Conservation (phyloP, 2,329 filamentous ascomycete species). For the Fusarium sp. region DNA sequence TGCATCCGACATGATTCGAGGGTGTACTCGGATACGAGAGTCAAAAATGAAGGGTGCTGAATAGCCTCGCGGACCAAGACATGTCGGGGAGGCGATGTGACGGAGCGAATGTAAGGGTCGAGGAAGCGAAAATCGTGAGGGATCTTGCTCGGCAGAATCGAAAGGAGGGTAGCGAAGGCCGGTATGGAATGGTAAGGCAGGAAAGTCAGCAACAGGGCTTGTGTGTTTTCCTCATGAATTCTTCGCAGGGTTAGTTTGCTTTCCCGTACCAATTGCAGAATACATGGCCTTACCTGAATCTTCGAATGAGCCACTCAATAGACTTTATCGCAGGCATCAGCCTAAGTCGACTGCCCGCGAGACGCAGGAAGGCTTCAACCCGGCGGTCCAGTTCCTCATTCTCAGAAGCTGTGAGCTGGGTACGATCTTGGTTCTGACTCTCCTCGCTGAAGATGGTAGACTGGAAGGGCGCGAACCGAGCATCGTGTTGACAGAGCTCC, state of each 20-base stretch:
- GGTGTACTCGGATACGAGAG: slow-evolving; percentile 80
- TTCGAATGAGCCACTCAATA: slow-evolving; percentile 91
- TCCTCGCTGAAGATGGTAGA: slow-evolving; percentile 90
- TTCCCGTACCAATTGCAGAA: neutral
- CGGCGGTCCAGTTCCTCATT: slow-evolving; percentile 83
- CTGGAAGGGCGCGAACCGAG: slow-evolving; percentile 78
- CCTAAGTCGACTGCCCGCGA: slow-evolving; percentile 79
- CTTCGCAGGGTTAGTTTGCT: slow-evolving; percentile 55
- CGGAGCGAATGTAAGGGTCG: slow-evolving; percentile 82
- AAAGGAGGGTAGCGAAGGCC: slow-evolving; percentile 85
- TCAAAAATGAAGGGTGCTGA: slow-evolving; percentile 79
- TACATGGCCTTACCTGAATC: slow-evolving; percentile 75
- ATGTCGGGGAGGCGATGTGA: slow-evolving; percentile 79
- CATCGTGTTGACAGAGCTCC: slow-evolving; percentile 88
- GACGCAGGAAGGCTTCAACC: slow-evolving; percentile 82
- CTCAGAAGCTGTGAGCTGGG: slow-evolving; percentile 81
- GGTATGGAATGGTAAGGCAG: slow-evolving; percentile 90
- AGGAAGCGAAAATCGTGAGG: slow-evolving; percentile 84
- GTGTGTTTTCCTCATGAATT: slow-evolving; percentile 90
- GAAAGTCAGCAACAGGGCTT: slow-evolving; percentile 81
- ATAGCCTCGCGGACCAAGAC: slow-evolving; percentile 85
- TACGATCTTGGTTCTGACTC: slow-evolving; percentile 88
- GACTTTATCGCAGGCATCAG: slow-evolving; percentile 90
- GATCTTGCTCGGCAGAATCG: slow-evolving; percentile 81
- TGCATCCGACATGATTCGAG: slow-evolving; percentile 75